Conservation (phyloP, 371 early-diverging fungal species). For the Mortierella polycephala region DNA sequence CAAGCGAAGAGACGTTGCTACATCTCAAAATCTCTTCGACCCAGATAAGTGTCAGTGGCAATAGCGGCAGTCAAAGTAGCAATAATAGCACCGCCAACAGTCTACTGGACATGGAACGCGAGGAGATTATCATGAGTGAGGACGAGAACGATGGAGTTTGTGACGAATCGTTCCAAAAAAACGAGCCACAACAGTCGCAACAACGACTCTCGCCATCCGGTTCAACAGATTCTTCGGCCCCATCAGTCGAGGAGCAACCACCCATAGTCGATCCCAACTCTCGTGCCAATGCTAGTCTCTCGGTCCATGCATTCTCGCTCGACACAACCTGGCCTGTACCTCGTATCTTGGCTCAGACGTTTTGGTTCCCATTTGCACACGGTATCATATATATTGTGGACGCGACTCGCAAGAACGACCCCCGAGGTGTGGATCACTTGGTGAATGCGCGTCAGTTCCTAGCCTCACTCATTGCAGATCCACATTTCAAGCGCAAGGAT, state of each 20-base stretch:
- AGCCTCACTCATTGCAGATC: constrained; percentile 31
- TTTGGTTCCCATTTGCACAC: constrained; percentile 53
- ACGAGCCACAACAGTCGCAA: background rate
- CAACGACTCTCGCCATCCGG: background rate
- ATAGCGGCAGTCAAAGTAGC: background rate
- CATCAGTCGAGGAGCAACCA: background rate
- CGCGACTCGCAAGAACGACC: constrained; percentile 52
- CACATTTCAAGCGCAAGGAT: constrained; percentile 34
- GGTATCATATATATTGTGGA: constrained; percentile 53
- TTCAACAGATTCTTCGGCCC: background rate
- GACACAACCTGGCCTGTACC: constrained; percentile 56
- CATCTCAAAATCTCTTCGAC: constrained; percentile 14
- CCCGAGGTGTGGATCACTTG: constrained; percentile 49
- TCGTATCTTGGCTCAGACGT: constrained; percentile 41
- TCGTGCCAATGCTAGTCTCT: constrained; percentile 35
- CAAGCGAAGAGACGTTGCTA: constrained; percentile 31
- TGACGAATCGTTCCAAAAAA: background rate
- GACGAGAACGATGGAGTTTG: background rate
- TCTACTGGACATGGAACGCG: constrained; percentile 9
- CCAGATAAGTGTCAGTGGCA: background rate
- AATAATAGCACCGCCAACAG: constrained; percentile 14
- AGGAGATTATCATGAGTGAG: constrained; percentile 19
- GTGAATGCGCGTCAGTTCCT: constrained; percentile 48
- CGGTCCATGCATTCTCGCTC: constrained; percentile 49
- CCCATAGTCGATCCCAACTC: background rate